Evolutionary conservation across 768 basidiomycete genomes (phyloP).

Genomic region (Hericium rajendrae): DNA sequence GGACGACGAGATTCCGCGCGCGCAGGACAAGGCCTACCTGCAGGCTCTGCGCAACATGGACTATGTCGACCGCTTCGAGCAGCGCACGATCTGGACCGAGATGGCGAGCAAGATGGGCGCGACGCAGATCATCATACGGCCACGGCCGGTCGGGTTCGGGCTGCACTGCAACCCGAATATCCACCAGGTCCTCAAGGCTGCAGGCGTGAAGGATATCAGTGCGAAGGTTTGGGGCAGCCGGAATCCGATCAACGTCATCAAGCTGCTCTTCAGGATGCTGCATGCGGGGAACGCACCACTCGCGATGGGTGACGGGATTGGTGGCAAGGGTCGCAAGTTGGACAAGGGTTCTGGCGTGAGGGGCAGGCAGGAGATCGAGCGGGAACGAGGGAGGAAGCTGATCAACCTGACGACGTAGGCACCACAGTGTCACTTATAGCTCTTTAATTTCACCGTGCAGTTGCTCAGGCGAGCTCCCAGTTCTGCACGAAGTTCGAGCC

Average conservation of each 20-base stretch:
- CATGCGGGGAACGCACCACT: constrained; percentile 77
- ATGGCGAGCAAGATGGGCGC: constrained; percentile 78
- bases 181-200: constrained; percentile 84
- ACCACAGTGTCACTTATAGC: constrained; percentile 2
- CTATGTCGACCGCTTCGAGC: constrained; percentile 87
- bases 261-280: constrained; percentile 72
- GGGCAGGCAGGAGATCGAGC: constrained; percentile 62
- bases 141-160: constrained; percentile 85
- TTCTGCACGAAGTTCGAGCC: neutral
- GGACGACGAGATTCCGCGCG: constrained; percentile 44
- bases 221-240: constrained; percentile 93
- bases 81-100: constrained; percentile 91
- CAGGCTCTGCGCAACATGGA: constrained; percentile 85
- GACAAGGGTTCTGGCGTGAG: constrained; percentile 71
- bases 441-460: neutral
- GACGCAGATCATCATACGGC: constrained; percentile 72
- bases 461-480: neutral
- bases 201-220: constrained; percentile 90
- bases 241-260: constrained; percentile 80
- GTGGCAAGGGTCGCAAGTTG: constrained; percentile 58
- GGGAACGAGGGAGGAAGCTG: constrained; percentile 74
- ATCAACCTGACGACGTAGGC: constrained; percentile 46
- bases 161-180: constrained; percentile 81
- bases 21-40: constrained; percentile 46
- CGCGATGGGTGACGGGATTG: constrained; percentile 75